Evolutionary conservation across 176 grass and related monocot species (phyloP), one percentile per base, ranked within the genome.

Genomic region (Canna indica): DNA sequence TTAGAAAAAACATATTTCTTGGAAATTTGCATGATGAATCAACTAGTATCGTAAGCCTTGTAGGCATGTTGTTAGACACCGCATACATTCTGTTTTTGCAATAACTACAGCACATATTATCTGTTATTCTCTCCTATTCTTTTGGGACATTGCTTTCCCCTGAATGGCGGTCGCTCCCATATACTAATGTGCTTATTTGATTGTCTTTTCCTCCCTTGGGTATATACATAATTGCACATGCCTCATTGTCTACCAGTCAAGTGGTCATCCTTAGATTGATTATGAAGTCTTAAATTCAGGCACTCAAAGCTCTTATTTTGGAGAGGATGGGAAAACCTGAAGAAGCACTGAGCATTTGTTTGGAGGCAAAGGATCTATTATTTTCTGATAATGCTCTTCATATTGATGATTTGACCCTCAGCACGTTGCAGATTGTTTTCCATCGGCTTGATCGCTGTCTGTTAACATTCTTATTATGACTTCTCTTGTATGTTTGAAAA

Each of bases 301-400:
- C 94, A 81, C 77, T 99, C 46, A 99, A 99, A 79, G 94, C 86
- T 74, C 86, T 99, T 85, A 86, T 87, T 80, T 84, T 99, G 72
- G 89, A 99, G 77, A 93, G 86, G 74, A 99, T 99, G 89, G 94
- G 86, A 73, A 99, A 99, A 59, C 77, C 80, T 74, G 94, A 99
- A 78, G 89, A 99, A 75, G 86, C 94, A 70, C 69, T 93, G 70
- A 71, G 41, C 71, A 75, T 85, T 54, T 93, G 82, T 73, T 77
- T 87, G 75, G 81, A 90, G 73, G 89, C 94, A 48, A 97, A 92
- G 75, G 84, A 90, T 56, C 75, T 82, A 62, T 74, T 97, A 63
- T 74, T 81, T 83, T 83, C 86, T 13, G 80, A 97, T 64, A 90
- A 75, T 30, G 83, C 76, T 79, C 77, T 91, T 74, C 87, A 91